These are phyloP conservation scores for Aspergillus haitiensis DNA, from an alignment of 495 filamentous ascomycete genomes.

Conservation along the genomic window DNA sequence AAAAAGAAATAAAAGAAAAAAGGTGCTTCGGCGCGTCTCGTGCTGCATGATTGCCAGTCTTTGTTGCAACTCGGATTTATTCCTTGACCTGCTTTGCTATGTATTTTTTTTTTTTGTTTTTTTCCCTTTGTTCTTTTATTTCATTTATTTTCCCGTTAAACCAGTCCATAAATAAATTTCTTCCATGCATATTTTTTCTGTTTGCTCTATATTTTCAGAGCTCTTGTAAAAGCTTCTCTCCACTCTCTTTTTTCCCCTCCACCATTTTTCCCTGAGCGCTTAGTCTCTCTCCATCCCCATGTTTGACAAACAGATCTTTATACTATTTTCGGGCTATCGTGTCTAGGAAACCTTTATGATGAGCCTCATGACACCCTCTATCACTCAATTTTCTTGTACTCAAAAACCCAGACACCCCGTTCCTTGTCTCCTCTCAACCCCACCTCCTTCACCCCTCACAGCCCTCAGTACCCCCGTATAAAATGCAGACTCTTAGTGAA, in stretches of 20 bases:
- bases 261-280: neutral
- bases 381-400: neutral
- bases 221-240: neutral
- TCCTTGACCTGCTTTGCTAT: neutral
- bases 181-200: neutral
- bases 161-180: too few relatives aligned
- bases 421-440: neutral
- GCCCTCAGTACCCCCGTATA: neutral
- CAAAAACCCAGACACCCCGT: constrained; percentile 3
- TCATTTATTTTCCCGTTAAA: neutral
- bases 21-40: neutral
- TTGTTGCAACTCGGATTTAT: too few relatives aligned
- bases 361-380: too few relatives aligned
- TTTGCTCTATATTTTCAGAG: neutral
- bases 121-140: neutral
- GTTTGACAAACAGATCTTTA: neutral
- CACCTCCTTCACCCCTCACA: neutral
- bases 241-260: neutral
- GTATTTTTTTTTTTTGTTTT: neutral
- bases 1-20: neutral
- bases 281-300: neutral
- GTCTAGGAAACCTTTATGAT: too few relatives aligned
- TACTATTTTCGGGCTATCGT: too few relatives aligned
- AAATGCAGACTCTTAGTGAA: constrained; percentile 21
- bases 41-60: too few relatives aligned